Base-by-base conservation (phyloP, 1,139 yeast genomes). In the Hansenula sp. region DNA sequence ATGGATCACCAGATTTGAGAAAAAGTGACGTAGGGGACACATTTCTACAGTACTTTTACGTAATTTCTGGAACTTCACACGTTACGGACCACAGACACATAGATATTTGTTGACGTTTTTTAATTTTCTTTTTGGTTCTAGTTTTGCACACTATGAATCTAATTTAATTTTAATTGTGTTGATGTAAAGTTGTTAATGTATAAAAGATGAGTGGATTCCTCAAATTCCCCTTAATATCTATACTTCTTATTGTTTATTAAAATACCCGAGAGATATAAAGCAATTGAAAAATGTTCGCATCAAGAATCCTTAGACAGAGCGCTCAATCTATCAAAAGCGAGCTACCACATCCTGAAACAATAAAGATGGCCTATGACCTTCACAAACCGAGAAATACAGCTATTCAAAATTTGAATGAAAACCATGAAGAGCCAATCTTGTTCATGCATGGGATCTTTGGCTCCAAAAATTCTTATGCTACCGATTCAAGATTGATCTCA, bases 401-500 rank as follows among this genome's bases (percentile, higher is more conserved):
- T 54, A 15, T 51, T 15, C 46, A 52, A 30, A 50, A 56, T 36
- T 25, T 52, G 44, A 53, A 51, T 38, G 45, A 47, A 40, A 50
- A 46, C 36, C 49, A 47, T 32, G 27, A 44, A n/a, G 61, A 57
- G 40, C 76, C 77, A 6, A 60, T 75, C 11, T 53, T 76, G 13
- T 62, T 76, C 53, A 51, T 74, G 19, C 81, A 76, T 51, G 81
- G 81, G 1, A 63, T 76, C 31, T 72, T 75, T 52, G 81, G 80
- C 1, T 66, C 71, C 25, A 68, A 68, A 42, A 67, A 63, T 45
- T 70, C 73, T 43, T 76, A 66, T 49, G 55, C 65, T 16, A 52
- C 62, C 3, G 72, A 67, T 15, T 77, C 70, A 1, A 61, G 69
- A 41, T 55, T 55, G 19, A 55, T 76, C 30, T 61, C 70, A 32